These are phyloP conservation scores for Eremochloa ophiuroides DNA, from an alignment of 176 grass and related monocot genomes.

Conservation along the genomic window DNA sequence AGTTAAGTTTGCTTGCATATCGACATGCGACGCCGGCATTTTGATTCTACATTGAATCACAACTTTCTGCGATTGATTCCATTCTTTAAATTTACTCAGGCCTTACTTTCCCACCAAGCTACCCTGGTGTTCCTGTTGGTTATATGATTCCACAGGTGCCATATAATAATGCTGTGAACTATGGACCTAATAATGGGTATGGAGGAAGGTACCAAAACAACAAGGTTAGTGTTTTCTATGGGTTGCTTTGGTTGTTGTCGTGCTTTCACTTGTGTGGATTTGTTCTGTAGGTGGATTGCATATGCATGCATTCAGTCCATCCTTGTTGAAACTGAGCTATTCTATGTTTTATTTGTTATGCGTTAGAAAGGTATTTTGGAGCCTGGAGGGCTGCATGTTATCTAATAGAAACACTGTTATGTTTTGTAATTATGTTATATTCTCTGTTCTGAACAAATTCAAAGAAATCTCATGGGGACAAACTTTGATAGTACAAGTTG, in stretches of 20 bases:
- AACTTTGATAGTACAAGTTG: constrained; percentile 4
- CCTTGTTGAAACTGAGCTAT: neutral
- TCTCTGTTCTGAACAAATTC: neutral
- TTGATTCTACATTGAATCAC: neutral
- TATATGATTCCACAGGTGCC: constrained; percentile 78
- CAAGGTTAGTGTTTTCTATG: constrained; percentile 55
- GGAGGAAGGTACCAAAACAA: constrained; percentile 81
- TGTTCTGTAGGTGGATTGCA: neutral
- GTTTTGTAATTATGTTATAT: neutral
- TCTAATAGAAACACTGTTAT: neutral
- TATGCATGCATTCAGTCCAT: neutral
- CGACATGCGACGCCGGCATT: neutral
- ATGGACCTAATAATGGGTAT: constrained; percentile 80
- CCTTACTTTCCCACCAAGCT: constrained; percentile 50
- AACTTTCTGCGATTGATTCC: neutral
- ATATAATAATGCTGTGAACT: constrained; percentile 55
- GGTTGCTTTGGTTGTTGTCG: neutral
- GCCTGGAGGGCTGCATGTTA: neutral
- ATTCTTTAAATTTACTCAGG: constrained; percentile 35
- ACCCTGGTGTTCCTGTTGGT: constrained; percentile 71
- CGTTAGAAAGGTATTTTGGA: neutral
- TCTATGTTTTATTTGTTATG: neutral
- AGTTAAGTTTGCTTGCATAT: neutral
- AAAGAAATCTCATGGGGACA: neutral
- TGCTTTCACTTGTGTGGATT: neutral